Evolutionary conservation across 2,329 filamentous ascomycete genomes (phyloP).

Genomic region (Coniochaeta ligniaria): DNA sequence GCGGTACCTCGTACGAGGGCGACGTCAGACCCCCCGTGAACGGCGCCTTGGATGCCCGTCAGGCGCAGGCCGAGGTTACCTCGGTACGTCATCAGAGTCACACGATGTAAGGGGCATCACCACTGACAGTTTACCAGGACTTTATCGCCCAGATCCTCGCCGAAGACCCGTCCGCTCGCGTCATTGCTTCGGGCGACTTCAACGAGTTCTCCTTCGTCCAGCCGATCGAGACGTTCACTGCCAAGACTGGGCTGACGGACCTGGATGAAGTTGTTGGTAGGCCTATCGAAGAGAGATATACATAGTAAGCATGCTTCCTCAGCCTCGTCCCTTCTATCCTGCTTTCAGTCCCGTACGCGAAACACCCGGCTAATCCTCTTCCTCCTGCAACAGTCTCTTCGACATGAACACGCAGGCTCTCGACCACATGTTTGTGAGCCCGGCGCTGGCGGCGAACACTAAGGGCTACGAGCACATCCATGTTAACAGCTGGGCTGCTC

Average conservation of each 20-base stretch:
- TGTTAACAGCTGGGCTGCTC: constrained; percentile 60
- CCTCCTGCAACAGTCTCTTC: constrained; percentile 32
- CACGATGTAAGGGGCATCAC: background rate
- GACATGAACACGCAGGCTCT: constrained; percentile 64
- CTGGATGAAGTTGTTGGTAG: constrained; percentile 53
- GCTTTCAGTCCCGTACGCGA: background rate
- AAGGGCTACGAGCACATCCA: constrained; percentile 59
- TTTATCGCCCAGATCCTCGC: constrained; percentile 53
- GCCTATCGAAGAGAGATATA: constrained; percentile 54
- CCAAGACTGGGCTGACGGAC: constrained; percentile 49
- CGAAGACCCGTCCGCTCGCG: constrained; percentile 44
- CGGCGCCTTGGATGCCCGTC: constrained; percentile 49
- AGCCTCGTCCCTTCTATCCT: background rate
- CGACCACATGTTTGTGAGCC: constrained; percentile 63
- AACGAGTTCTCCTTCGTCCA: constrained; percentile 63
- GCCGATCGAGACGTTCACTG: constrained; percentile 48
- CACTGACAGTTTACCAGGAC: constrained; percentile 20
- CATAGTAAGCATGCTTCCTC: constrained; percentile 34
- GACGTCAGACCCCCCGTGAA: constrained; percentile 62
- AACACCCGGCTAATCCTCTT: background rate
- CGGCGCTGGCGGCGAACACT: constrained; percentile 32
- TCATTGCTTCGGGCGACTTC: constrained; percentile 62
- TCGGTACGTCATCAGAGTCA: constrained; percentile 32
- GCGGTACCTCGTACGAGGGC: constrained; percentile 56
- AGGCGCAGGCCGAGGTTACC: constrained; percentile 49